phyloP scores from a whole-genome alignment of 768 basidiomycete species.

The Cubamyces lactineus region DNA sequence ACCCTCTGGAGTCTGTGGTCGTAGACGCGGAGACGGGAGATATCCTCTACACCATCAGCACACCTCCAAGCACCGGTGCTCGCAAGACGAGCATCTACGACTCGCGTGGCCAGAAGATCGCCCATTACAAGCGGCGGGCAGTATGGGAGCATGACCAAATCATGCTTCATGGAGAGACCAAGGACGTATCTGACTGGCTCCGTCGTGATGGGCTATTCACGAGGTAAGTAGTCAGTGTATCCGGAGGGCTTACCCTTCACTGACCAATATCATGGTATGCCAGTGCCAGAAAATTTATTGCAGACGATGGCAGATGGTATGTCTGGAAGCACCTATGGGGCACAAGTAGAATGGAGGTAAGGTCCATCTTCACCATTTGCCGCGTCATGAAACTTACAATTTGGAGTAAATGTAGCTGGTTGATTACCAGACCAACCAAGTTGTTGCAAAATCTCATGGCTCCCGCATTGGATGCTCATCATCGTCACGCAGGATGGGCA shows the following conservation, averaged over 20 bases:
- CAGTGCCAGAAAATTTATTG: background rate
- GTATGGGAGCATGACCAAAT: background rate
- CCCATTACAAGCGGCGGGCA: background rate
- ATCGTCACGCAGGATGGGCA: background rate
- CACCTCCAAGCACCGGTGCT: background rate
- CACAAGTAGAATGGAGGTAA: background rate
- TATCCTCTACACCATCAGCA: background rate
- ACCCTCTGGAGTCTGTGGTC: conserved; percentile 1
- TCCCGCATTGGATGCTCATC: background rate
- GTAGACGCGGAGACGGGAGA: background rate
- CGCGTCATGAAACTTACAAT: too few species aligned
- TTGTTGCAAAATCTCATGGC: background rate
- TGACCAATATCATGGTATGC: too few species aligned
- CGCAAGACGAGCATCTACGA: background rate
- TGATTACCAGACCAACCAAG: background rate
- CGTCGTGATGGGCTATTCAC: background rate
- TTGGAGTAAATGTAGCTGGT: background rate
- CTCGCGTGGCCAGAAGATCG: background rate
- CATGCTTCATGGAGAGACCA: background rate
- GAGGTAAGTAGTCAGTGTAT: background rate
- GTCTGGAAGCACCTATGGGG: conserved; percentile 3
- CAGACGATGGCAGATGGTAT: conserved; percentile 3
- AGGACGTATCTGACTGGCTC: background rate
- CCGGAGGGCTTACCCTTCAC: background rate
- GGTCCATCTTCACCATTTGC: background rate